Evolutionary conservation across 257 asterid species (phyloP).

Genomic region (Misopates orontium): DNA sequence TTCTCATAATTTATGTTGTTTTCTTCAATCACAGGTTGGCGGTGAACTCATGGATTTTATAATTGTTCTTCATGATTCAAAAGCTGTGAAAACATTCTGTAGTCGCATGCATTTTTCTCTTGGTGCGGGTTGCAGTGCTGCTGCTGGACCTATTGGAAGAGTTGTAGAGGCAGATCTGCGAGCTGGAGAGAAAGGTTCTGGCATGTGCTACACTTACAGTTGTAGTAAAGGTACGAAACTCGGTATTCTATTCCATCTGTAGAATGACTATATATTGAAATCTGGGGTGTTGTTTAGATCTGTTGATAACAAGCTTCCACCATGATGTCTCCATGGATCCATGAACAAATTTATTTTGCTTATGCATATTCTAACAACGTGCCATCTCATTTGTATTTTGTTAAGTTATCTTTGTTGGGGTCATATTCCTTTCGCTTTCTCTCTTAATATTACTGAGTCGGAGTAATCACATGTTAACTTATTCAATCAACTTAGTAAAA

Average conservation of each 20-base stretch:
- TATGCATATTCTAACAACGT: neutral
- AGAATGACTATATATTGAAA: constrained; percentile 1
- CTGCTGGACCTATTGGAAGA: constrained; percentile 98
- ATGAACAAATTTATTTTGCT: neutral
- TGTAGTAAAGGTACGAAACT: constrained; percentile 85
- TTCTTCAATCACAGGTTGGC: constrained; percentile 54
- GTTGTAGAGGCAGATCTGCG: constrained; percentile 95
- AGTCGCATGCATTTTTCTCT: constrained; percentile 98
- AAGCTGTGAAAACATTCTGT: constrained; percentile 94
- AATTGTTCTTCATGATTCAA: constrained; percentile 79
- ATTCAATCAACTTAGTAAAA: neutral
- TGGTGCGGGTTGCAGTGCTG: constrained; percentile 99
- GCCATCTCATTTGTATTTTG: neutral
- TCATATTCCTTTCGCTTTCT: neutral
- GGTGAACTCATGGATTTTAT: constrained; percentile 98
- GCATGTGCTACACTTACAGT: constrained; percentile 98
- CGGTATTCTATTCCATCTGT: constrained; percentile 12
- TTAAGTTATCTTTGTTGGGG: neutral
- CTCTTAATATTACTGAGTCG: neutral
- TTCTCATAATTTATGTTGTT: constrained; percentile 21
- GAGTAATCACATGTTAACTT: neutral
- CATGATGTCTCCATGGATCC: neutral
- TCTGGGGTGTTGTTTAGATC: neutral
- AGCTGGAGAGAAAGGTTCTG: constrained; percentile 98
- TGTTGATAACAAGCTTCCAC: neutral